Base-by-base conservation (phyloP, 2,329 filamentous ascomycete species). In the Colletotrichum higginsianum region DNA sequence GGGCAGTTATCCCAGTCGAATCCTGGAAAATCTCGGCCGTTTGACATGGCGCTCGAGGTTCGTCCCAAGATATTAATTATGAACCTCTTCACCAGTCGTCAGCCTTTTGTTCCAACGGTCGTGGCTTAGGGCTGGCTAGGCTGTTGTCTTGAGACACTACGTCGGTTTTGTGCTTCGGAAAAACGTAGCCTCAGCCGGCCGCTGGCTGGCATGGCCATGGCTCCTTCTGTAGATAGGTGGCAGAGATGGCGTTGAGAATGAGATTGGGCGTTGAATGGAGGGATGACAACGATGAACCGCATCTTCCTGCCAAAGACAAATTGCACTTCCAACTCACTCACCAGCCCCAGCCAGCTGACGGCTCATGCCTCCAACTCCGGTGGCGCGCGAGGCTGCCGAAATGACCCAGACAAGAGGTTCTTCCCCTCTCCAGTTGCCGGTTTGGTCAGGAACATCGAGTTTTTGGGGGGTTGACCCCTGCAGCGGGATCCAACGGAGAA, bases 121-220 rank as follows among this genome's bases (percentile, higher is more conserved):
- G 52, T 68, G 67, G 56, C 64, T 71, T 56, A 62, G 46, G 64
- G 68, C 57, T 71, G 57, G 67, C 57, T 71, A 52, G 64, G n/a
- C 64, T 50, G 35, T 58, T 44, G 44, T 38, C 26, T 61, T 47
- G 56, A 71, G 64, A 71, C 57, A 67, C 53, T 61, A 67, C 57
- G 65, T 62, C 52, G 35, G 64, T 46, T 52, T 50, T 61, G 52
- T 68, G 58, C 65, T 40, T 60, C 65, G 15, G 40, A 53, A 30
- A 50, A 63, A 57, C 40, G 30, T 30, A 30, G n/a, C 38, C 26
- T 66, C 65, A 42, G 30, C 53, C 38, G 30, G 35, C 30, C 16
- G 30, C 56, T 66, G 55, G 63, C 55, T 66, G 47, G 63, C 47
- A 67, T 60, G 47, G 56, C 23, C 21, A 23, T 55, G 46, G 42